These are phyloP conservation scores for Dendrobium huoshanense DNA, from an alignment of 106 monocot species.

Conservation along the genomic window DNA sequence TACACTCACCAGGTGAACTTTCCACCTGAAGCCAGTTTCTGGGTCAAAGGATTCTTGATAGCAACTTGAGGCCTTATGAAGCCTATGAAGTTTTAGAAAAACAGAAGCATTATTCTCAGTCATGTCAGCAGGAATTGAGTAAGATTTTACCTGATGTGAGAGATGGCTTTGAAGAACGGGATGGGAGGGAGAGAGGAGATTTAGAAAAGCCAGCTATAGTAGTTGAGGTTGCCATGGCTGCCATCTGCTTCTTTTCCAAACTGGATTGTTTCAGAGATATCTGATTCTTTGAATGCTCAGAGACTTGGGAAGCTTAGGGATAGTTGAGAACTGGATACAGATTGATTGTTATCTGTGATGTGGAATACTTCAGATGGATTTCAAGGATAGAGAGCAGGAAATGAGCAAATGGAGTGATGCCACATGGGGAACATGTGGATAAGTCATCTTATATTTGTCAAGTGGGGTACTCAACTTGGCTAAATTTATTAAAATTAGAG, in stretches of 20 bases:
- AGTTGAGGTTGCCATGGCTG: conserved; percentile 54
- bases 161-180: conserved; percentile 17
- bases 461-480: too few relatives aligned
- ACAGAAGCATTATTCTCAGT: not conserved
- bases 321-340: not conserved
- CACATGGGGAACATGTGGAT: conserved; percentile 25
- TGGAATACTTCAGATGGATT: conserved; percentile 32
- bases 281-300: not conserved
- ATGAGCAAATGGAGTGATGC: conserved; percentile 15
- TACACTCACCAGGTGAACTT: conserved; percentile 58
- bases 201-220: conserved; percentile 35
- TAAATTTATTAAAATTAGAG: too few relatives aligned
- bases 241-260: not conserved
- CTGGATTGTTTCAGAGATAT: too few relatives aligned
- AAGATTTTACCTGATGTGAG: conserved; percentile 26
- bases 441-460: not conserved
- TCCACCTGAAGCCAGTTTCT: conserved; percentile 45
- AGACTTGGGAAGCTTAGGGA: not conserved
- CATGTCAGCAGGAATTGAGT: not conserved
- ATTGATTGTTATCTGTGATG: conserved; percentile 17
- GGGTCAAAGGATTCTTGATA: conserved; percentile 44
- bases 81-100: conserved; percentile 13
- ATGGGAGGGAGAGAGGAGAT: conserved; percentile 21
- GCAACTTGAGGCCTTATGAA: conserved; percentile 46
- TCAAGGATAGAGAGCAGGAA: conserved; percentile 14